These are phyloP conservation scores for Tilletia walkeri DNA, from an alignment of 1,284 basidiomycete genomes.

Conservation along the genomic window DNA sequence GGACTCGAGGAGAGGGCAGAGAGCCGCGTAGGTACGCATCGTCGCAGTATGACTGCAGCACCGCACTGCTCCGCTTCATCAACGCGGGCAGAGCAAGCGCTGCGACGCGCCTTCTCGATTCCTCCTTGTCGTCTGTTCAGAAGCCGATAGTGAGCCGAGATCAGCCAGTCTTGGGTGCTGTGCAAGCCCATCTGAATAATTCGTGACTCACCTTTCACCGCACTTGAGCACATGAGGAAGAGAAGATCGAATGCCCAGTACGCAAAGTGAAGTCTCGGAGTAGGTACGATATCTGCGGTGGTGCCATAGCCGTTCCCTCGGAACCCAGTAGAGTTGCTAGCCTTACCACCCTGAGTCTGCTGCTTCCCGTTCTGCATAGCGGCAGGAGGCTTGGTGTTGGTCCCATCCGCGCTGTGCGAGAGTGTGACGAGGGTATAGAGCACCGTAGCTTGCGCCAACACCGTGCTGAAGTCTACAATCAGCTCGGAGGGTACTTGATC, in stretches of 20 bases:
- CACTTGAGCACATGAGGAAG: slow-evolving; percentile 71
- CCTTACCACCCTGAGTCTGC: slow-evolving; percentile 29
- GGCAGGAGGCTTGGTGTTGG: background rate
- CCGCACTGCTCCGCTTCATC: slow-evolving; percentile 69
- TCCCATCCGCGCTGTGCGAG: slow-evolving; percentile 25
- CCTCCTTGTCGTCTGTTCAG: slow-evolving; percentile 49
- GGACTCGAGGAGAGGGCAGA: slow-evolving; percentile 57
- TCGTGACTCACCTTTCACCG: background rate
- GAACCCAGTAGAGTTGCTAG: slow-evolving; percentile 32
- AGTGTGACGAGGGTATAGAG: slow-evolving; percentile 62
- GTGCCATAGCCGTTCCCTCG: slow-evolving; percentile 61
- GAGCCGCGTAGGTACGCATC: slow-evolving; percentile 78
- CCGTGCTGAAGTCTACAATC: slow-evolving; percentile 68
- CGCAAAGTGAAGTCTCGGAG: slow-evolving; percentile 77
- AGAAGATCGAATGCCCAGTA: slow-evolving; percentile 93
- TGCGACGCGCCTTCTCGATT: slow-evolving; percentile 67
- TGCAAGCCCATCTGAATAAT: background rate
- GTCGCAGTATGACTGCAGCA: slow-evolving; percentile 72
- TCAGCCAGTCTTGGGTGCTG: no score
- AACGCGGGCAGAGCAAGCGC: slow-evolving; percentile 69
- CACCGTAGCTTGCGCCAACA: slow-evolving; percentile 72
- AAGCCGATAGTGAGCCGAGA: background rate
- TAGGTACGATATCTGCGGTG: slow-evolving; percentile 59
- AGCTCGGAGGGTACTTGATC: slow-evolving; percentile 71
- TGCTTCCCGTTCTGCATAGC: slow-evolving; percentile 23